Base-by-base conservation (phyloP, 108 stramenopile species). In the Chaetoceros tenuissimus region DNA sequence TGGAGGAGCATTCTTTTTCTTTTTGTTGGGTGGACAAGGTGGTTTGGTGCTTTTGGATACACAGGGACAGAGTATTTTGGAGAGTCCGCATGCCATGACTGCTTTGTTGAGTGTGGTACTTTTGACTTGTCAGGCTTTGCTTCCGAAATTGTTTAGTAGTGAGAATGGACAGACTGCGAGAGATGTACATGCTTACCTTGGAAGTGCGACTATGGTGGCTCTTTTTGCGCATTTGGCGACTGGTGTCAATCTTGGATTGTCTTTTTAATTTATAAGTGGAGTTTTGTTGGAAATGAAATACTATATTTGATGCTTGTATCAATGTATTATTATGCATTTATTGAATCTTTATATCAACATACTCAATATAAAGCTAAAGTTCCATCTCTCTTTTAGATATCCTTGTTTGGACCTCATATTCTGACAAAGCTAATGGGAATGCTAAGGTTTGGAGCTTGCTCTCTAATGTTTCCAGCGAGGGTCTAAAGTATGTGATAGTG, bases 21-120 rank as follows among this genome's bases (percentile, higher is more conserved):
- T 77, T 28, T 53, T 73, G 16, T 60, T 77, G 23, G 76, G 76
- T 34, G 76, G 76, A 25, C 76, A 77, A 43, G 76, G 76, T 24
- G 76, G 76, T 22, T 69, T 77, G 20, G 72, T 77, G 0, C 57
- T 77, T 16, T 52, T 64, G 18, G 68, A 69, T 24, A 48, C 64
- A 2, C 76, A 77, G 46, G 72, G 72, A 10, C 29, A 62, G 27
- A 25, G 49, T 44, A 70, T 77, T 28, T 59, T 77, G 46, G 63
- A 70, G 24, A 59, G 56, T 20, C 63, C 76, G 1, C 76, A 77
- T 53, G 76, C 76, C 21, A 25, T 73, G n/a, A 69, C 76, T 2
- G 76, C 72, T 21, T 21, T 58, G 21, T 30, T 58, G 1, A 34
- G 43, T 21, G 53, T 75, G 1, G 60, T 46, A n/a, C 48, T 66